Evolutionary conservation across 805 yeast genomes (phyloP), one percentile per base, ranked within the genome.

Genomic region (Yamadazyma akitaensis): DNA sequence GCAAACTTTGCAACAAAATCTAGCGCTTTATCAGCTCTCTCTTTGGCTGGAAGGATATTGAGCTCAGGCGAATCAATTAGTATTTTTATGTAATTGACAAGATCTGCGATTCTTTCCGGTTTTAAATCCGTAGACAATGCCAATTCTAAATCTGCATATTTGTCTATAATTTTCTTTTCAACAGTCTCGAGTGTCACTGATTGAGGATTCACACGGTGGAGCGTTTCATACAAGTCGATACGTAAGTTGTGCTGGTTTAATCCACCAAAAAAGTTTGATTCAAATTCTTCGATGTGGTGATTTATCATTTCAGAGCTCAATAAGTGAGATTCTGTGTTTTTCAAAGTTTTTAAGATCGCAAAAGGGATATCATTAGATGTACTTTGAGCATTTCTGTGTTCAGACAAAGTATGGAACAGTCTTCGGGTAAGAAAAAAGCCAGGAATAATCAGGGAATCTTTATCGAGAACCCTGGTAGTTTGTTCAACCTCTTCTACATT

Each of bases 21-120:
- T 31, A 56, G 56, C 1, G 48, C 42, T 2, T 26, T 43, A 42
- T 66, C 70, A 4, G 60, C 45, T 16, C 50, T 30, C 8, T 43
- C 43, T 31, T 42, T 47, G 1, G 35, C 18, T 4, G 35, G 35
- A 14, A 41, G 24, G 11, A 12, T 9, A 7, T 30, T 8, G 7
- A 55, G 32, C 28, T 56, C 57, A 1, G 69, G 66, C 0, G 70
- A 59, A 47, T 73, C 77, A 7, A 72, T 39, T 21, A 73, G 52
- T 5, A 68, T 50, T 46, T 61, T 62, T 56, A 66, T 58, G 49
- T 57, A 70, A 11, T 53, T 55, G 2, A 66, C 53, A 16, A 65
- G 51, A 51, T 73, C 76, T 2, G 55, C 40, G 6, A 43, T 45
- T 40, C 62, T 63, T 37, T 57, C 63, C 7, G 42, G 21, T 7